Base-by-base conservation (phyloP, 352 stramenopile species). In the Globisporangium emineosum region DNA sequence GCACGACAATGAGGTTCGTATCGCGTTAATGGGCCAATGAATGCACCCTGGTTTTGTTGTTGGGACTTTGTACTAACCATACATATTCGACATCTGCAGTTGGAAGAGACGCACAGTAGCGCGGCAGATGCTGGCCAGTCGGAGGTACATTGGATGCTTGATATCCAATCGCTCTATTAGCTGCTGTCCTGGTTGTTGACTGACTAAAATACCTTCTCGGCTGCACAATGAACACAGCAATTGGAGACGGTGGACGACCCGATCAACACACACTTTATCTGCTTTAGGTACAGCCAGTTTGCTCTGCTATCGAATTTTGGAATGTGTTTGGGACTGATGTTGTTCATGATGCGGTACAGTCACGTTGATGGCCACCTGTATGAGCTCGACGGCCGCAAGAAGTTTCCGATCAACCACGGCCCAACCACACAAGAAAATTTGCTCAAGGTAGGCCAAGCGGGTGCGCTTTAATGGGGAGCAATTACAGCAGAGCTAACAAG, bases 261-360 rank as follows among this genome's bases (percentile, higher is more conserved):
- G 8, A 88, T 99, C 67, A 86, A 97, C 66, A 98, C 95, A n/a
- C 97, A 99, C 75, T 99, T 99, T 60, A 81, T 98, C 32, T 97
- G 91, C 68, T 97, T 99, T 70, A 97, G 94, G 71, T 91, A 43
- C 12, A n/a, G n/a, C 27, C 6, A 17, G 43, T 51, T 23, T 15
- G 37, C 37, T n/a, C 13, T 25, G 15, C 19, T 27, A 55, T 55
- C 25, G 25, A 60, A 15, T 43, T 56, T 2, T 15, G 2, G 2
- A n/a, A n/a, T n/a, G n/a, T 12, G 19, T 27, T 2, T 12, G 13
- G 21, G 35, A 12, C 23, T 35, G 17, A 45, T 19, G 21, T 45
- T 51, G n/a, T 33, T 53, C 1, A 33, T 27, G 21, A 21, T 32
- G 15, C 4, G 55, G 1, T 45, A 3, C 65, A 96, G 84, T 53